A percentile compares a stretch with the other conserved stretches of the same genome.
Conservation (phyloP, 73 alveolate species). For the Paramecium caudatum region DNA sequence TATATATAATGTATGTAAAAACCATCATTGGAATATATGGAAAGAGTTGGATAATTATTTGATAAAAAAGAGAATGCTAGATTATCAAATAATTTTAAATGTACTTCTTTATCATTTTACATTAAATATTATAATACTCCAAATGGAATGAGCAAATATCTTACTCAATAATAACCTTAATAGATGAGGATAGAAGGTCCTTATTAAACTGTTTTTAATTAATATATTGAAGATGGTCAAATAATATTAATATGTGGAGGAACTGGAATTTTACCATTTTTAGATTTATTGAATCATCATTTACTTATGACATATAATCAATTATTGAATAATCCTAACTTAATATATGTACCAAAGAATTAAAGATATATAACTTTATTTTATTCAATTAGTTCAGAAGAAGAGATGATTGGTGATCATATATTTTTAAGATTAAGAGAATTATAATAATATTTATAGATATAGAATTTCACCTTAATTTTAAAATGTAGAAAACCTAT, state of each 20-base stretch:
- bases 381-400: slow-evolving; percentile 35
- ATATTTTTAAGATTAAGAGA: background rate
- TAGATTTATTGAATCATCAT: slow-evolving; percentile 47
- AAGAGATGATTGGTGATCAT: background rate
- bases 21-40: background rate
- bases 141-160: background rate
- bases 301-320: background rate
- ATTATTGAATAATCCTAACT: background rate
- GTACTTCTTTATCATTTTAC: background rate
- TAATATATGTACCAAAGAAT: background rate
- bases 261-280: slow-evolving; percentile 63
- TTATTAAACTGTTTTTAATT: background rate
- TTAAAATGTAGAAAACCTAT: slow-evolving; percentile 22
- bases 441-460: background rate
- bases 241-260: slow-evolving; percentile 59
- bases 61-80: slow-evolving; percentile 4
- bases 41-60: background rate
- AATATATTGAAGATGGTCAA: background rate
- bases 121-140: slow-evolving; percentile 5
- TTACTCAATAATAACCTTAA: background rate
- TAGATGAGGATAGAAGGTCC: slow-evolving; percentile 5
- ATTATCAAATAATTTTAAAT: slow-evolving; percentile 19
- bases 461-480: background rate
- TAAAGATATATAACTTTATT: slow-evolving; percentile 8
- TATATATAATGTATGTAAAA: slow-evolving; percentile 6